Conservation (phyloP, 2,329 filamentous ascomycete genomes). For the Arthrobotrys megalospora region DNA sequence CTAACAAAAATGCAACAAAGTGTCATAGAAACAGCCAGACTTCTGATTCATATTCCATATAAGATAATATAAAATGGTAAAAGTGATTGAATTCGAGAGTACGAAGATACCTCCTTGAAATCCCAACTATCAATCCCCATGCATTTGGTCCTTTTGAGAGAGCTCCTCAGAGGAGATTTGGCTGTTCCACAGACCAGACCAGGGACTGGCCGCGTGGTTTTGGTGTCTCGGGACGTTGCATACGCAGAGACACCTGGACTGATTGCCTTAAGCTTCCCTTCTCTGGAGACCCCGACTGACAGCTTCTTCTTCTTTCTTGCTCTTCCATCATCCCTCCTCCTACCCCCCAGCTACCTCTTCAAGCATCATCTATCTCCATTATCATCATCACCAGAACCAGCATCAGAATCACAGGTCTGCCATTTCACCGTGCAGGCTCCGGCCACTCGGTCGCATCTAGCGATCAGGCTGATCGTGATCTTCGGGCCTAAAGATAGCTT, state of each 20-base stretch:
- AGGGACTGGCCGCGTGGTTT: too few species aligned
- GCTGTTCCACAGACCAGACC: too few species aligned
- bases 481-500: neutral
- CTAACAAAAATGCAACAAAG: constrained; percentile 31
- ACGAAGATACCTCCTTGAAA: too few species aligned
- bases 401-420: neutral
- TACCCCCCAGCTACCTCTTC: neutral
- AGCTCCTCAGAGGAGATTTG: neutral
- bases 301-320: neutral
- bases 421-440: neutral
- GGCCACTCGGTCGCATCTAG: neutral
- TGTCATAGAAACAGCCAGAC: constrained; percentile 1
- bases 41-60: neutral
- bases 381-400: neutral
- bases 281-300: too few species aligned
- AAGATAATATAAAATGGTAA: too few species aligned
- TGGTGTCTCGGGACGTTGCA: constrained; percentile 31
- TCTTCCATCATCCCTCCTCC: neutral
- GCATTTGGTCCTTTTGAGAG: neutral
- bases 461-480: constrained; percentile 46
- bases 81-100: too few species aligned
- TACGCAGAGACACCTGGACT: constrained; percentile 9
- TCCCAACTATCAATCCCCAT: neutral
- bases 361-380: neutral
- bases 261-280: constrained; percentile 9